Base-by-base conservation (phyloP, 805 yeast genomes). In the Candida sakaeoensis region DNA sequence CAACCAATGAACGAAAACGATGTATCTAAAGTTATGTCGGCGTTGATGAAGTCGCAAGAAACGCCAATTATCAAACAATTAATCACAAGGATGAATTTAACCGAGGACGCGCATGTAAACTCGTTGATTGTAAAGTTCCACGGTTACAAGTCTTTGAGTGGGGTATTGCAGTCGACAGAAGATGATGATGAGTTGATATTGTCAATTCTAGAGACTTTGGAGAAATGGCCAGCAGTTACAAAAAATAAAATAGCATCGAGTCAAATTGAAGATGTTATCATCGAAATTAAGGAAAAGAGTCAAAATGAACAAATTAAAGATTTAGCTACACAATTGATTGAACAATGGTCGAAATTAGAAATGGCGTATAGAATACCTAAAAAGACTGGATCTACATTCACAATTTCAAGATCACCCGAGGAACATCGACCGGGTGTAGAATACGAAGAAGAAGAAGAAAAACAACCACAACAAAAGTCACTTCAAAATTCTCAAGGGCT, bases 331-430 rank as follows among this genome's bases (percentile, higher is more conserved):
- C 57, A 58, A 5, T 60, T 91, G 27, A 51, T 86, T 19, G 65
- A 70, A 1, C 81, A 71, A 41, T 91, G 97, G 97, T 67, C 80
- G 33, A 65, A 65, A 18, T 74, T 86, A 43, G 82, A 84, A 54
- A 79, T 86, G 75, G 90, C 89, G n/a, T 85, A 82, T 54, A 75
- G 93, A 33, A 90, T 91, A 37, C 90, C 95, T 1, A 82, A 90
- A 50, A 29, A 19, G 18, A 22, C 33, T 8, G 35, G 46, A 4
- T 39, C 48, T 4, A 36, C 41, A 14, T 55, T 48, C 37, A 53
- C 63, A 44, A 48, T 49, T 24, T 48, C 56, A 2, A 52, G 57
- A 21, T 45, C 54, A 10, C 51, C 52, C 17, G 52, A 50, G 32
- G 32, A 24, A 4, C n/a, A 33, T n/a, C n/a, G n/a, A n/a, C n/a